Evolutionary conservation across 2,329 filamentous ascomycete genomes (phyloP).

Genomic region (Paecilomyces sp.): DNA sequence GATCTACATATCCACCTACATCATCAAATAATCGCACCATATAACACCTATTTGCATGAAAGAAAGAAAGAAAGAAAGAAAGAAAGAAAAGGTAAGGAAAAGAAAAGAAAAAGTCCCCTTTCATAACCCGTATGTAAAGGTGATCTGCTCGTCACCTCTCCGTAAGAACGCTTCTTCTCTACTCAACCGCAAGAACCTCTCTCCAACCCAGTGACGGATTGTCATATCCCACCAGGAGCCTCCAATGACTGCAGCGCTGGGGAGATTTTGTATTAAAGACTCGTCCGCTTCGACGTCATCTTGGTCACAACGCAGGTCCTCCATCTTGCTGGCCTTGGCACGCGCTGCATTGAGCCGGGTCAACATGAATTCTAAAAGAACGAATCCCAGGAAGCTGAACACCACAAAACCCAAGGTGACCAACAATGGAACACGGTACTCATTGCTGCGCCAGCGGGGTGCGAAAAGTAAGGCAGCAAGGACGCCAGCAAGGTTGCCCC

Average conservation of each 20-base stretch:
- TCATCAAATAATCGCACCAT: neutral
- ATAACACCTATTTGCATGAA: neutral
- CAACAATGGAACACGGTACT: conserved; percentile 8
- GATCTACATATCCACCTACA: neutral
- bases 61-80: neutral
- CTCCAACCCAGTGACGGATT: conserved; percentile 9
- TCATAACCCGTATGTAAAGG: conserved; percentile 11
- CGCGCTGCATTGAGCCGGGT: conserved; percentile 7
- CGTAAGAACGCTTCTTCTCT: conserved; percentile 3
- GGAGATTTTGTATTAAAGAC: conserved; percentile 1
- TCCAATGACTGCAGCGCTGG: conserved; percentile 7
- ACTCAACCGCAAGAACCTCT: conserved; percentile 7
- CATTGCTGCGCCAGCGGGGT: conserved; percentile 7
- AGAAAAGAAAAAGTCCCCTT: neutral
- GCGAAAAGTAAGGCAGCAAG: conserved; percentile 19
- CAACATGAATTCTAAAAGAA: conserved; percentile 3
- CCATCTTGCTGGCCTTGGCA: conserved; percentile 1
- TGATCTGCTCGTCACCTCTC: conserved; percentile 11
- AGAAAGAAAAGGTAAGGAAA: neutral
- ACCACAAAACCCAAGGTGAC: conserved; percentile 10
- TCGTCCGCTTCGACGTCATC: neutral
- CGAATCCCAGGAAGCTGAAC: conserved; percentile 8
- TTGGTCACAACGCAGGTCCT: neutral
- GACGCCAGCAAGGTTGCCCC: conserved; percentile 43
- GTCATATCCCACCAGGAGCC: conserved; percentile 10